These are phyloP conservation scores for Lactarius psammicola DNA, from an alignment of 768 basidiomycete genomes.

Conservation along the genomic window DNA sequence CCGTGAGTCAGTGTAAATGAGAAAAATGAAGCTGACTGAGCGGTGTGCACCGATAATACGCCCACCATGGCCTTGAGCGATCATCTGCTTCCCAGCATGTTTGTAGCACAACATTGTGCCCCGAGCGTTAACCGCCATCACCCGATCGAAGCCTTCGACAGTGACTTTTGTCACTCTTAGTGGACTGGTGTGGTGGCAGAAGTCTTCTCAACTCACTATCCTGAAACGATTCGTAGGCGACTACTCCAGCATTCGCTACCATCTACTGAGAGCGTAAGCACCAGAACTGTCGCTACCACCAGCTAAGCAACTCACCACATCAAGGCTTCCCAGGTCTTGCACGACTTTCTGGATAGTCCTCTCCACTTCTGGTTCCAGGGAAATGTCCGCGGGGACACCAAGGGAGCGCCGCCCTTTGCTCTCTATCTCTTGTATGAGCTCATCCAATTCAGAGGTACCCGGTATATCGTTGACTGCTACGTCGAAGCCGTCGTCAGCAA, in stretches of 20 bases:
- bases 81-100: slow-evolving; percentile 30
- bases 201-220: slow-evolving; percentile 4
- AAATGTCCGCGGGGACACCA: slow-evolving; percentile 16
- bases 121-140: slow-evolving; percentile 18
- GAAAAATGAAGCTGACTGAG: background rate
- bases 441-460: slow-evolving; percentile 1
- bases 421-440: slow-evolving; percentile 6
- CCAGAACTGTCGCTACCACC: background rate
- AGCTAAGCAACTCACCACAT: slow-evolving; percentile 16
- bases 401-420: slow-evolving; percentile 15
- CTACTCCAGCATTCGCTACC: slow-evolving; percentile 27
- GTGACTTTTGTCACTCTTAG: background rate
- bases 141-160: slow-evolving; percentile 11
- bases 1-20: background rate
- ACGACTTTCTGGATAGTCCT: slow-evolving; percentile 16
- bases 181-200: background rate
- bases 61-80: slow-evolving; percentile 25
- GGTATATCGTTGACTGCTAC: slow-evolving; percentile 28
- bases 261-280: slow-evolving; percentile 2
- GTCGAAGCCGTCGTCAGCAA: slow-evolving; percentile 29
- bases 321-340: slow-evolving; percentile 18
- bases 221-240: background rate
- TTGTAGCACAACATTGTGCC: slow-evolving; percentile 32
- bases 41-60: slow-evolving; percentile 22
- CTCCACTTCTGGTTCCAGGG: slow-evolving; percentile 11